These are phyloP conservation scores for Beauveria sp. DNA, from an alignment of 2,329 filamentous ascomycete genomes.

Conservation along the genomic window DNA sequence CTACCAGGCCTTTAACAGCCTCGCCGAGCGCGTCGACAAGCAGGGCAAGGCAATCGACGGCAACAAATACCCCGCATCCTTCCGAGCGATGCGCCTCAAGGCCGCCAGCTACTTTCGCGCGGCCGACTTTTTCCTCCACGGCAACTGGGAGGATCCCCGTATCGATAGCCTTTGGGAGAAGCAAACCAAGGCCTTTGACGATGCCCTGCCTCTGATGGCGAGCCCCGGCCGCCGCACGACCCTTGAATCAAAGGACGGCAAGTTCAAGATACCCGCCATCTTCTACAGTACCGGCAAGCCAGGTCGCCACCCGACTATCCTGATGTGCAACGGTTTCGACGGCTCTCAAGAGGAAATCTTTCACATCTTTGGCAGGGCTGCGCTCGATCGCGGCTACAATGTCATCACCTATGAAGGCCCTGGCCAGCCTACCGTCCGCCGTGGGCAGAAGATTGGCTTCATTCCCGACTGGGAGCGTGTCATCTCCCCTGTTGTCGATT, in stretches of 20 bases:
- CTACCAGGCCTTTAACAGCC: constrained; percentile 15
- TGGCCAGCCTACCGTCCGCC: constrained; percentile 33
- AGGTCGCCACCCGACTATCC: constrained; percentile 27
- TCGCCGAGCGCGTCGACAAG: constrained; percentile 17
- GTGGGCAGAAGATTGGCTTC: constrained; percentile 35
- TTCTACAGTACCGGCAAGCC: constrained; percentile 21
- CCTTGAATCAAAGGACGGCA: constrained; percentile 20
- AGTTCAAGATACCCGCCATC: constrained; percentile 29
- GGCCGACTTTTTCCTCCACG: constrained; percentile 34
- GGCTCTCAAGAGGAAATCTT: constrained; percentile 35
- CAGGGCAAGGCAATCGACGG: constrained; percentile 16
- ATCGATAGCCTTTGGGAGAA: constrained; percentile 30
- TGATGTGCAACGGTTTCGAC: constrained; percentile 37
- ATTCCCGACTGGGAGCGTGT: constrained; percentile 36
- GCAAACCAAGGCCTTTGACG: constrained; percentile 29
- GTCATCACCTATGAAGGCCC: constrained; percentile 38
- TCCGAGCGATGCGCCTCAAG: constrained; percentile 24
- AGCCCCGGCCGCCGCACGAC: constrained; percentile 28
- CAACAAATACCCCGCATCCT: constrained; percentile 19
- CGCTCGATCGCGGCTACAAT: constrained; percentile 33
- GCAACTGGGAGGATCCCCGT: constrained; percentile 31
- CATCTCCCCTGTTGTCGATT: constrained; percentile 33
- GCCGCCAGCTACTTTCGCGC: constrained; percentile 34
- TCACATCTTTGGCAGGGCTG: constrained; percentile 26
- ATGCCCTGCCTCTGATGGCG: constrained; percentile 27